These are phyloP conservation scores for Phragmites australis DNA, from an alignment of 176 grass and related monocot species.

Conservation along the genomic window DNA sequence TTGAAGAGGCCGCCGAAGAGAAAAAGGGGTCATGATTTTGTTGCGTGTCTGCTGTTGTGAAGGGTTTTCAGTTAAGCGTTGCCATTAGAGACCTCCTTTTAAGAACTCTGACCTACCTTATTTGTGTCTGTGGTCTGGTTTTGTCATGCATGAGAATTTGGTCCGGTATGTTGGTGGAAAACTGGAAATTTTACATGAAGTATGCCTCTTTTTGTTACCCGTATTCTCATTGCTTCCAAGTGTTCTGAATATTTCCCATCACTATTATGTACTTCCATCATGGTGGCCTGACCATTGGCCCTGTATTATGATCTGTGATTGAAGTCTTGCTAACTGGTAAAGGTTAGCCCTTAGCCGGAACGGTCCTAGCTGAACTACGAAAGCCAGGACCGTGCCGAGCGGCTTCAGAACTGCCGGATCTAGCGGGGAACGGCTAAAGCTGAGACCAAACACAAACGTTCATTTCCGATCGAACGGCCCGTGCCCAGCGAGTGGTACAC, in stretches of 20 bases:
- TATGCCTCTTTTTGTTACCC: slow-evolving; percentile 34
- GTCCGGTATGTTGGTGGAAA: slow-evolving; percentile 22
- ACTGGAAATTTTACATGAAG: slow-evolving; percentile 52
- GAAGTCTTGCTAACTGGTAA: not conserved
- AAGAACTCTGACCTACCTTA: slow-evolving; percentile 50
- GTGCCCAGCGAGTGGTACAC: too few species aligned
- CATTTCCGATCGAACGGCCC: too few species aligned
- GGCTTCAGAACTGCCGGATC: too few species aligned
- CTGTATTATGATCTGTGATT: not conserved
- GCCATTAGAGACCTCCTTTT: slow-evolving; percentile 45
- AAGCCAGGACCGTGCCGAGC: too few species aligned
- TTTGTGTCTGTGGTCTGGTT: slow-evolving; percentile 51
- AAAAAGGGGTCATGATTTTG: slow-evolving; percentile 69
- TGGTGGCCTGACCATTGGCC: not conserved
- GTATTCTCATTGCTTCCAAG: not conserved
- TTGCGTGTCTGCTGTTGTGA: slow-evolving; percentile 29
- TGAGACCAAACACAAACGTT: too few species aligned
- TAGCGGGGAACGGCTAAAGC: too few species aligned
- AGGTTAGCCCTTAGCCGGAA: too few species aligned
- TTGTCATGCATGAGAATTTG: slow-evolving; percentile 36
- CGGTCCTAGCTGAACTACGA: too few species aligned
- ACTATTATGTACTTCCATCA: not conserved
- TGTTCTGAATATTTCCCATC: too few species aligned
- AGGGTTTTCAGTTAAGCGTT: slow-evolving; percentile 33
- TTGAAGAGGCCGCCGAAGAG: slow-evolving; percentile 80